A percentile compares a stretch with the other conserved stretches of the same genome.
Conservation (phyloP, 2,329 filamentous ascomycete genomes). For the Anisogramma anomala region DNA sequence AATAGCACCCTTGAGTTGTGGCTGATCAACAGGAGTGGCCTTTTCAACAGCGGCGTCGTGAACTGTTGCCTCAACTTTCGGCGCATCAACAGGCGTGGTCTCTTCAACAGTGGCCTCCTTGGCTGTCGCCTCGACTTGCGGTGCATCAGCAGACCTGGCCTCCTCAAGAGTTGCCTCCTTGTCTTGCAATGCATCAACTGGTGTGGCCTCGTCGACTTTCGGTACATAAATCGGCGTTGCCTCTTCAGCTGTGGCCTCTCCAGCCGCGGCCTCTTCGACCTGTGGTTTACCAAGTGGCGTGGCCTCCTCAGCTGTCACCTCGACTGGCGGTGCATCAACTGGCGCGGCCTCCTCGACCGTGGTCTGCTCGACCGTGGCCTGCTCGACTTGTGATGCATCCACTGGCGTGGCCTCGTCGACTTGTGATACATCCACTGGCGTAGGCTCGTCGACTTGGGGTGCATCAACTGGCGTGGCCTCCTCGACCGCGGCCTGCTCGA, state of each 20-base stretch:
- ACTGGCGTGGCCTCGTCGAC: constrained; percentile 8
- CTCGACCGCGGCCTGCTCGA: constrained; percentile 4
- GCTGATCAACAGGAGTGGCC: not conserved
- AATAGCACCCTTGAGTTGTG: constrained; percentile 1
- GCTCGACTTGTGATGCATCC: constrained; percentile 9
- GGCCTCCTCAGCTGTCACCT: too few species aligned
- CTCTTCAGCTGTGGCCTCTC: too few species aligned
- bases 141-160: not conserved
- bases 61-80: constrained; percentile 7
- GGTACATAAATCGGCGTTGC: too few species aligned
- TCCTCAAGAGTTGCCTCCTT: constrained; percentile 7
- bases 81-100: not conserved
- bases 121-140: not conserved
- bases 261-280: too few species aligned
- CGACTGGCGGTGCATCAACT: not conserved
- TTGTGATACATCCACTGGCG: constrained; percentile 1
- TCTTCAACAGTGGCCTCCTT: not conserved
- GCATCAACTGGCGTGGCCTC: constrained; percentile 12
- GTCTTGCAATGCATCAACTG: not conserved
- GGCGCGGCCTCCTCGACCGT: constrained; percentile 9
- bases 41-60: constrained; percentile 1
- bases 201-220: not conserved
- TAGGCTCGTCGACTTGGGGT: constrained; percentile 8
- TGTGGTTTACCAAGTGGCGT: too few species aligned
- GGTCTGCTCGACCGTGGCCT: not conserved